phyloP scores from a whole-genome alignment of 495 filamentous ascomycete genomes.

The Saxispiralis lemnorum region DNA sequence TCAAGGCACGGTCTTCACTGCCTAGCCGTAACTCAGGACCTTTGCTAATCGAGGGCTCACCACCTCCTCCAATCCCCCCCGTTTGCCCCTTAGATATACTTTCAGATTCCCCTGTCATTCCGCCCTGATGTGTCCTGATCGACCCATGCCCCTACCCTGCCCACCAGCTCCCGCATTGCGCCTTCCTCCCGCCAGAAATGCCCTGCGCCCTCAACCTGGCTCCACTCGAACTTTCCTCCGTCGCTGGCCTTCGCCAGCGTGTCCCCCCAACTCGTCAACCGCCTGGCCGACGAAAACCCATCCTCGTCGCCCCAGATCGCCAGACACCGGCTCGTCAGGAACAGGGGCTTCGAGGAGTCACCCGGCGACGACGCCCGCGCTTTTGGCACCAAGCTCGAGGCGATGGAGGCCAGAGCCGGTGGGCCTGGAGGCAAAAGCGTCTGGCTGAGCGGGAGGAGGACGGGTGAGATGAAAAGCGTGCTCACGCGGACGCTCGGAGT shows the following conservation, averaged over 20 bases:
- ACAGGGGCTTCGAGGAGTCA: slow-evolving; percentile 5
- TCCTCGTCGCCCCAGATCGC: slow-evolving; percentile 68
- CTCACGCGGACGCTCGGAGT: slow-evolving; percentile 24
- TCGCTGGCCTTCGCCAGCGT: slow-evolving; percentile 28
- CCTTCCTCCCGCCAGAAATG: slow-evolving; percentile 70
- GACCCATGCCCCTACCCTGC: slow-evolving; percentile 29
- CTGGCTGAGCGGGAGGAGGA: slow-evolving; percentile 48
- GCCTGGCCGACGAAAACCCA: slow-evolving; percentile 51
- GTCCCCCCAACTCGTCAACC: slow-evolving; percentile 51
- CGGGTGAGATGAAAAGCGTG: slow-evolving; percentile 69
- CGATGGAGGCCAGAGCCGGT: not conserved
- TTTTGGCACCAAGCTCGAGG: not conserved
- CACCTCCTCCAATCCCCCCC: too few relatives aligned
- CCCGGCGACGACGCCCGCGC: not conserved
- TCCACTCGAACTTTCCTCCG: slow-evolving; percentile 28
- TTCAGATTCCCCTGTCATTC: too few relatives aligned
- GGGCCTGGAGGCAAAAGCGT: slow-evolving; percentile 29
- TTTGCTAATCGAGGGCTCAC: too few relatives aligned
- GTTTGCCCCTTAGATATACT: too few relatives aligned
- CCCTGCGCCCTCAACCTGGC: slow-evolving; percentile 49
- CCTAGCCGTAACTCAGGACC: too few relatives aligned
- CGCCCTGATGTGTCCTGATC: too few relatives aligned
- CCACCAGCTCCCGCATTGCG: slow-evolving; percentile 36
- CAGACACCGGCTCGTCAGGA: slow-evolving; percentile 41
- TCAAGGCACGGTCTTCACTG: too few relatives aligned